Evolutionary conservation across 139 green algal genomes (phyloP), one percentile per base, ranked within the genome.

Genomic region (Desmodesmus armatus): DNA sequence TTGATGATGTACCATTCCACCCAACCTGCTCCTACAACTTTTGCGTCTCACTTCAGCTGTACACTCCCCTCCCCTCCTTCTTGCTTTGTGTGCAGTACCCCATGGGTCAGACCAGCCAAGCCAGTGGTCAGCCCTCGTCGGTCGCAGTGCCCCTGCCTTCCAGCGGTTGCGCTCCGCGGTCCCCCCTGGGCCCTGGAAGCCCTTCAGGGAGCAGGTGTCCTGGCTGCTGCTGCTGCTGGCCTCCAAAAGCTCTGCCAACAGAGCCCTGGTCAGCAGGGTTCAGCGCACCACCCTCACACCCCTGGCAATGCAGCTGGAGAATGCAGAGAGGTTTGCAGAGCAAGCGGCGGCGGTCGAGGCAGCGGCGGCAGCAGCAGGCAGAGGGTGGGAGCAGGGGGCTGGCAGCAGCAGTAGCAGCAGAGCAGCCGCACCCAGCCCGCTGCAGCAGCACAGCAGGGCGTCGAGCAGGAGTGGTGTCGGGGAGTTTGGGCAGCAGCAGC

Each of bases 161-260:
- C 77, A 88, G 35, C n/a, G 31, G 17, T 51, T 88, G 0, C 27
- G 75, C 5, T 49, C 60, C 17, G 65, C 5, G 3, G 49, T 84
- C 6, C 43, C 63, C 17, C 65, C 80, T 27, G 82, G 83, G 11
- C 85, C 87, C 21, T 90, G 87, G 79, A 78, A 83, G 15, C 44
- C 79, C 25, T 87, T 89, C 11, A 86, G 87, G 43, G 63, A 85
- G 43, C 87, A 93, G 74, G 40, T 90, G 9, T 66, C 78, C 19
- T 93, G 90, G 90, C 80, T 91, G 85, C 83, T 91, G 49, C 87
- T 91, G 67, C 74, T 93, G 44, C 75, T 93, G 83, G 88, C 87
- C 0, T 75, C 65, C 0, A 80, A 71, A 21, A 67, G 53, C 2
- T 27, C n/a, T 0, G 63, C 80, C 5, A 89, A 93, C 80, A 37